These are phyloP conservation scores for Xylariomycetidae sp. DNA, from an alignment of 2,329 filamentous ascomycete genomes.

Conservation along the genomic window DNA sequence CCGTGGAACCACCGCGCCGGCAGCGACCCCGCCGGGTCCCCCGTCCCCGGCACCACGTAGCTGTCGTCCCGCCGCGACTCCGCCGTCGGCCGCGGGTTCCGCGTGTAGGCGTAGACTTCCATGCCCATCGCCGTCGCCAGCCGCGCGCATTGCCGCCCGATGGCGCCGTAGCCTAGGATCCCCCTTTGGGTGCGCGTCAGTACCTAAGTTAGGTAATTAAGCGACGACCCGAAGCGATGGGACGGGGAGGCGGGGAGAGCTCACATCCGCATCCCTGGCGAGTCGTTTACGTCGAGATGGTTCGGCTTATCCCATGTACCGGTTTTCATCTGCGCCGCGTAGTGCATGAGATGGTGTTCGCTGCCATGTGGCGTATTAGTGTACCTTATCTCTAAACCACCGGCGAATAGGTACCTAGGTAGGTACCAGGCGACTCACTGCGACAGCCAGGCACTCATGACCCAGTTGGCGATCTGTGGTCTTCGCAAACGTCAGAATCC, in stretches of 20 bases:
- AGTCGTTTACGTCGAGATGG: conserved; percentile 11
- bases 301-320: conserved; percentile 9
- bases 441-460: conserved; percentile 42
- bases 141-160: conserved; percentile 33
- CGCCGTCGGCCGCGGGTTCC: conserved; percentile 49
- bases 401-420: too few relatives aligned
- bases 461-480: conserved; percentile 51
- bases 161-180: conserved; percentile 36
- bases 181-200: conserved; percentile 13
- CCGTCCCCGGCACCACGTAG: conserved; percentile 59
- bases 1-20: conserved; percentile 35
- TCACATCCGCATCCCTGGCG: conserved; percentile 13
- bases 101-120: conserved; percentile 62
- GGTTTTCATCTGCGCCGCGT: conserved; percentile 9
- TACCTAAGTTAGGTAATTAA: neutral
- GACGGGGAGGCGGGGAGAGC: neutral
- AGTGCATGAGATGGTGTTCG: conserved; percentile 30
- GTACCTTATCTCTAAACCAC: too few relatives aligned
- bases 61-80: conserved; percentile 51
- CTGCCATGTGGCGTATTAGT: too few relatives aligned
- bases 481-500: conserved; percentile 21
- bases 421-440: too few relatives aligned
- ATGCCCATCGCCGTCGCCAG: conserved; percentile 54
- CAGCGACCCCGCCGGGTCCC: conserved; percentile 31
- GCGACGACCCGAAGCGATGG: too few relatives aligned